A percentile compares a stretch with the other conserved stretches of the same genome.
These are phyloP conservation scores for Linum tenue DNA, from an alignment of 345 rosid genomes.

Conservation along the genomic window DNA sequence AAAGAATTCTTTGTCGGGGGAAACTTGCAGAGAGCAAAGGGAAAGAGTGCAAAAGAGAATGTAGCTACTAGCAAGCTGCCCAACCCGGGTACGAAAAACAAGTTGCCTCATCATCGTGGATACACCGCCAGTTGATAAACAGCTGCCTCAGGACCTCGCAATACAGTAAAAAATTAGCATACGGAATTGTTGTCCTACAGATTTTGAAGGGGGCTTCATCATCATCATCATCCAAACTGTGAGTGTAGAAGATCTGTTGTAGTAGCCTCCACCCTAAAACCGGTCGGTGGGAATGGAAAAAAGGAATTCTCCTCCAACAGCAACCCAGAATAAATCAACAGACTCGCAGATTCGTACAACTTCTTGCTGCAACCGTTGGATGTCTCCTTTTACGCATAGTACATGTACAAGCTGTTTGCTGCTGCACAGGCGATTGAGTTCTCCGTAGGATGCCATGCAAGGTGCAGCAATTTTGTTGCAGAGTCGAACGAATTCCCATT, in stretches of 20 bases:
- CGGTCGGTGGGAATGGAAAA: constrained; percentile 28
- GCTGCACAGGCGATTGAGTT: constrained; percentile 50
- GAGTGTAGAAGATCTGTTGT: constrained; percentile 5
- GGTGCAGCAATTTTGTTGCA: constrained; percentile 42
- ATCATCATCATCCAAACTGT: constrained; percentile 12
- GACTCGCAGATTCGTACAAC: constrained; percentile 18
- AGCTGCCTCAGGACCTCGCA: constrained; percentile 19
- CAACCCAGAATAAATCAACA: constrained; percentile 32
- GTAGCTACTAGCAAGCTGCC: constrained; percentile 21
- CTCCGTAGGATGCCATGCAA: constrained; percentile 56
- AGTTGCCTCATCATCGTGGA: constrained; percentile 35
- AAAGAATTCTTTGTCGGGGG: neutral
- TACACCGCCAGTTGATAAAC: constrained; percentile 10
- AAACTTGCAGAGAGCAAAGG: constrained; percentile 17
- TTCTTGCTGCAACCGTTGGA: constrained; percentile 4
- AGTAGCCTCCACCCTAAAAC: constrained; percentile 30
- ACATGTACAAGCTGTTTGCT: constrained; percentile 58
- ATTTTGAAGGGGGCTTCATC: constrained; percentile 13
- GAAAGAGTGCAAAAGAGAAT: constrained; percentile 20
- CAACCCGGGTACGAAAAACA: constrained; percentile 24
- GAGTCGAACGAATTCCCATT: constrained; percentile 50
- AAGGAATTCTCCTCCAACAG: constrained; percentile 38
- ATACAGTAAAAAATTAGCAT: constrained; percentile 1
- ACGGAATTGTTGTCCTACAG: constrained; percentile 19
- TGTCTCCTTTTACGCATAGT: constrained; percentile 30